These are phyloP conservation scores for Trypanosoma theileri DNA, from an alignment of 208 protist genomes.

Conservation along the genomic window DNA sequence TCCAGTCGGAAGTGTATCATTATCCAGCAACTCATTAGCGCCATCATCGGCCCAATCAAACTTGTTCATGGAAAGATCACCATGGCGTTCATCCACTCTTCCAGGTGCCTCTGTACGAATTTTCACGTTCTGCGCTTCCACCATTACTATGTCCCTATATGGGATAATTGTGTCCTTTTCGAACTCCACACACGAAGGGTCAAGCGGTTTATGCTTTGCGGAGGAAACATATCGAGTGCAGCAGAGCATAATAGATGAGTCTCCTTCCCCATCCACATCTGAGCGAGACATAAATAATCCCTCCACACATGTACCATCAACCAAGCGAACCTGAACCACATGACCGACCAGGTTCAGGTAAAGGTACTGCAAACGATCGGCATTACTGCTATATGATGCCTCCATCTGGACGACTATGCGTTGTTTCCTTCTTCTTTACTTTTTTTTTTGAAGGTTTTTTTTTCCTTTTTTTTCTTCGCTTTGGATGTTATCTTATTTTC, in stretches of 20 bases:
- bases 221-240: conserved; percentile 59
- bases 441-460: background rate
- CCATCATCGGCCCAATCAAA: conserved; percentile 71
- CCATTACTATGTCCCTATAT: conserved; percentile 76
- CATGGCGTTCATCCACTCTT: conserved; percentile 30
- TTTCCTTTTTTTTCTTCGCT: background rate
- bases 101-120: conserved; percentile 76
- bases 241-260: conserved; percentile 67
- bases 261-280: conserved; percentile 55
- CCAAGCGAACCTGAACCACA: conserved; percentile 69
- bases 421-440: background rate
- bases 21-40: conserved; percentile 59
- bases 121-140: conserved; percentile 64
- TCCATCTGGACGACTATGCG: conserved; percentile 17
- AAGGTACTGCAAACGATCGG: conserved; percentile 81
- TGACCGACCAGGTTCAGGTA: conserved; percentile 90
- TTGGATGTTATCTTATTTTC: background rate
- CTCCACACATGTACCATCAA: conserved; percentile 73
- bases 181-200: conserved; percentile 43
- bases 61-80: conserved; percentile 61
- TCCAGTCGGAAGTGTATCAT: conserved; percentile 46
- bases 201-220: conserved; percentile 44
- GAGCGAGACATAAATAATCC: conserved; percentile 86
- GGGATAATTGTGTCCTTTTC: conserved; percentile 45
- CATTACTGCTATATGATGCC: conserved; percentile 62